phyloP scores from a whole-genome alignment of 164 flowering plant species.

The Magnolia sinica region DNA sequence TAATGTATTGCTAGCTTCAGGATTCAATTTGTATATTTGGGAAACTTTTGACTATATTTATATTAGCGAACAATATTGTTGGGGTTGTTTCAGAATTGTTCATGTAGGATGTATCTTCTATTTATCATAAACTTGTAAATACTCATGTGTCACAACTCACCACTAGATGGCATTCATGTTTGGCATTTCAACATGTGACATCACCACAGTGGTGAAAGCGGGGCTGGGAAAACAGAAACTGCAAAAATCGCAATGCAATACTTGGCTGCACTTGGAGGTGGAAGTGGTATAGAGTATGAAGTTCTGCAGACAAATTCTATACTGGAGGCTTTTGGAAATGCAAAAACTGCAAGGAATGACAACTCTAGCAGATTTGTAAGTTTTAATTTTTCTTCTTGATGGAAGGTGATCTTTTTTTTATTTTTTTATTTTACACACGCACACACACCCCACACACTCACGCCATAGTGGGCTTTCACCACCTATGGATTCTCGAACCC shows the following conservation, averaged over 20 bases:
- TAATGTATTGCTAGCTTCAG: too few species aligned
- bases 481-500: too few species aligned
- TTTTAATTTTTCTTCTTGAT: not conserved
- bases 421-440: not conserved
- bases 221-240: constrained; percentile 93
- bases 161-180: not conserved
- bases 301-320: constrained; percentile 59
- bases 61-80: not conserved
- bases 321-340: constrained; percentile 97
- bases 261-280: constrained; percentile 70
- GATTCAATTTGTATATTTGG: too few species aligned
- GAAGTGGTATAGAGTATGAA: constrained; percentile 50
- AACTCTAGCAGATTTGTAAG: constrained; percentile 83
- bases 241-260: constrained; percentile 78
- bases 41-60: too few species aligned
- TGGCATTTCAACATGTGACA: not conserved
- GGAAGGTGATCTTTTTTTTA: not conserved
- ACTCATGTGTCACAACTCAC: not conserved
- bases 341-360: constrained; percentile 81
- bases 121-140: not conserved
- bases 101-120: not conserved
- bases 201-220: constrained; percentile 78
- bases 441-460: too few species aligned
- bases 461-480: too few species aligned
- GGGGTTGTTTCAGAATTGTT: not conserved